Conservation (phyloP, 169 alveolate species). For the Plasmodium cynomolgi region DNA sequence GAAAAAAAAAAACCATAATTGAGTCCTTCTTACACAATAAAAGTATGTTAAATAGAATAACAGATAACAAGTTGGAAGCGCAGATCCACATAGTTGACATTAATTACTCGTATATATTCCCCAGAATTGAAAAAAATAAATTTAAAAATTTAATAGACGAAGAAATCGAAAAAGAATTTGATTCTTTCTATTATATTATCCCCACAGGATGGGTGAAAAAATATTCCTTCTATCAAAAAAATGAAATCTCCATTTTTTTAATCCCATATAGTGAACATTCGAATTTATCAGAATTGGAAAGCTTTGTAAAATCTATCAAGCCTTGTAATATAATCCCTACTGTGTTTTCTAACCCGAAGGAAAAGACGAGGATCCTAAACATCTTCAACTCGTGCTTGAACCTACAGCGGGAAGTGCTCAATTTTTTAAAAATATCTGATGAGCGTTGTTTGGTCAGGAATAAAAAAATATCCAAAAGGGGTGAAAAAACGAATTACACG, state of each 20-base stretch:
- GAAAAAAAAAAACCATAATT: slow-evolving; percentile 34
- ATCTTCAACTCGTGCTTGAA: slow-evolving; percentile 43
- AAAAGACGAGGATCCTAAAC: slow-evolving; percentile 24
- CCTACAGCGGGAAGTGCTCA: slow-evolving; percentile 15
- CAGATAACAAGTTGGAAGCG: slow-evolving; percentile 70
- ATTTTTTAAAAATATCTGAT: slow-evolving; percentile 29
- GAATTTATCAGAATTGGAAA: slow-evolving; percentile 35
- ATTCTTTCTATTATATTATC: slow-evolving; percentile 56
- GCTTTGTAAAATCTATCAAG: slow-evolving; percentile 52
- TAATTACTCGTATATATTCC: slow-evolving; percentile 57
- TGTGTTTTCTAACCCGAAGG: slow-evolving; percentile 47
- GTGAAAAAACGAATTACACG: not conserved
- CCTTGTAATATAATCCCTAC: slow-evolving; percentile 73
- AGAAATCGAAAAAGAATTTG: slow-evolving; percentile 71
- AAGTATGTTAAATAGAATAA: slow-evolving; percentile 44
- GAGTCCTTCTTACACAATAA: slow-evolving; percentile 36
- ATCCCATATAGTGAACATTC: slow-evolving; percentile 76
- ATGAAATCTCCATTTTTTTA: slow-evolving; percentile 52
- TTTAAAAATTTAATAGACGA: slow-evolving; percentile 48
- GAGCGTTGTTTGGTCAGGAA: not conserved
- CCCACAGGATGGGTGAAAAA: slow-evolving; percentile 77
- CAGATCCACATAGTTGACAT: slow-evolving; percentile 71
- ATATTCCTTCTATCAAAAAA: slow-evolving; percentile 42
- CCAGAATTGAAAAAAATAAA: slow-evolving; percentile 60
- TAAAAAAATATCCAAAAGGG: slow-evolving; percentile 20